Base-by-base conservation (phyloP, 768 basidiomycete genomes). In the Suillus variegatus region DNA sequence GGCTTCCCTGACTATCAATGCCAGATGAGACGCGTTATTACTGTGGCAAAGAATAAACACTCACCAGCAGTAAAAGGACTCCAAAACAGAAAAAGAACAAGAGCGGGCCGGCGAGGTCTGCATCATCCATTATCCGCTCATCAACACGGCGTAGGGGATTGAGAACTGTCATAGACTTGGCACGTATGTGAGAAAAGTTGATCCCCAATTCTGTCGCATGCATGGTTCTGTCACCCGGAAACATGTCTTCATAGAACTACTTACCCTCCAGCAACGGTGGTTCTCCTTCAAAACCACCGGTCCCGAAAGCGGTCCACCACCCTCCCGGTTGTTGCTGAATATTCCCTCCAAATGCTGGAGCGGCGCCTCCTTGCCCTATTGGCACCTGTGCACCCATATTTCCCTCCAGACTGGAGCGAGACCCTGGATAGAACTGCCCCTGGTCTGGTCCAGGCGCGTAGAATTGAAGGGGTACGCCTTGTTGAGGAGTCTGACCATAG, bases 241-340 rank as follows among this genome's bases (percentile, higher is more conserved):
- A 16, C n/a, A 56, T n/a, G 10, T 7, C 4, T 5, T 52, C n/a
- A 38, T 18, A 28, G 63, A 46, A 28, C 43, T 38, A 78, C 82
- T 71, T 69, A 94, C 97, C 97, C 87, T 99, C 89, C 61, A 99
- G 85, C 73, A 99, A 79, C 43, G 97, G 95, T 58, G 95, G 93
- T 73, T 99, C 97, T 38, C 96, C 97, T 75, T 97, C 96, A 65
- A 97, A 88, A 14, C 94, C 95, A 61, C 94, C 95, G 2, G 94
- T 95, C 40, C 95, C 95, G 80, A 98, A 97, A 41, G 95, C 95
- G 32, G 93, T 93, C 92, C 94, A 95, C 95, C 95, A 98, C 20
- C 87, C 85, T 3, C 91, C 92, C 25, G 82, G 79, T 4, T 84
- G 75, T 44, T 63, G 64, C 71, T 93, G 89, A 49, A 95, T 94